Base-by-base conservation (phyloP, 768 basidiomycete species). In the Clathrus columnatus region DNA sequence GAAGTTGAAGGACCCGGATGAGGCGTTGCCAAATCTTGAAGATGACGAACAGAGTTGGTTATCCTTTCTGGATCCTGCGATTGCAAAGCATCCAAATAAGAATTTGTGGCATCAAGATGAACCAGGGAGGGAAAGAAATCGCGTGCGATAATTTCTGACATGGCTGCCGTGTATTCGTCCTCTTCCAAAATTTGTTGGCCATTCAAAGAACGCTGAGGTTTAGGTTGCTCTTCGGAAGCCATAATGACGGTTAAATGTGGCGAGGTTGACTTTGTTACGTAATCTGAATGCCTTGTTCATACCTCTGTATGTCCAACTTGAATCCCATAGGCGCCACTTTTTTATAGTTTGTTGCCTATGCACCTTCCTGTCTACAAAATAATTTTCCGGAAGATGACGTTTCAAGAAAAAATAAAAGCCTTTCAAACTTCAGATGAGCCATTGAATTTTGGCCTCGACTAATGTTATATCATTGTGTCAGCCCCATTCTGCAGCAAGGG, bases 61-160 rank as follows among this genome's bases (percentile, higher is more conserved):
- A 94, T 84, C n/a, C 86, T 79, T 54, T 78, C 72, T 1, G 87
- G 82, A 67, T 96, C 90, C 58, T 83, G 74, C n/a, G 82, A 75
- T 44, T 79, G 77, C 41, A 91, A 70, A 2, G 91, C 91, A 58
- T 87, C 83, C 21, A 95, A 80, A 69, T 93, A 92, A 56, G 75
- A 78, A 66, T 94, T 91, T 28, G 90, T 88, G 18, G 91, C 88
- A 62, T 94, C 89, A 24, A 95, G 78, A 62, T 91, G 89, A 17
- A 85, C 82, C 8, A 98, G 80, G 11, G 91, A 91, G 0, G 96
- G 96, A 65, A 98, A 99, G 78, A 99, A 99, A 71, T 98, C 95
- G 48, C 96, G 85, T 36, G 90, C 87, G 63, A 98, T 98, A 63
- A 98, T 97, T 47, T 83, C 79, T 10, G 90, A 91, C 20, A 99